These are phyloP conservation scores for Phytomonas francai DNA, from an alignment of 208 protist genomes.

Conservation along the genomic window DNA sequence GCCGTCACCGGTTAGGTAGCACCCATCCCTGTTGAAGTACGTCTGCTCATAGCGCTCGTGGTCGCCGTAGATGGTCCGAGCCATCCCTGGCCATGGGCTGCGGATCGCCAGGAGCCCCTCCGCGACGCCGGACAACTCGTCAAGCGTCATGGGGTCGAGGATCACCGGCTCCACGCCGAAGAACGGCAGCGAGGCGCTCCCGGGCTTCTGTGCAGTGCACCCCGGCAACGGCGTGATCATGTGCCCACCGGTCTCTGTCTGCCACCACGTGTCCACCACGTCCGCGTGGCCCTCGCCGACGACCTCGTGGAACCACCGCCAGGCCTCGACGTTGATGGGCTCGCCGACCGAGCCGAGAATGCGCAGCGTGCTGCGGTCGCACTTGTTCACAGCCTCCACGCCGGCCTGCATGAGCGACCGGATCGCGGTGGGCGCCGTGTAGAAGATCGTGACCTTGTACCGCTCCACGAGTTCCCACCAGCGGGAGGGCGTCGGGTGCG, in stretches of 20 bases:
- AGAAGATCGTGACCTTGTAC: slow-evolving; percentile 94
- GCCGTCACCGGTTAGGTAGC: slow-evolving; percentile 97
- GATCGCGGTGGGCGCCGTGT: slow-evolving; percentile 96
- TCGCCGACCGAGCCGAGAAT: slow-evolving; percentile 96
- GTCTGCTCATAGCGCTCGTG: slow-evolving; percentile 86
- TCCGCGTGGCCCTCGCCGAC: slow-evolving; percentile 88
- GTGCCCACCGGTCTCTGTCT: slow-evolving; percentile 97
- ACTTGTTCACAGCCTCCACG: slow-evolving; percentile 58
- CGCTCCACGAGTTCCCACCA: slow-evolving; percentile 94
- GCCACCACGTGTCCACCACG: slow-evolving; percentile 98
- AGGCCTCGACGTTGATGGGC: slow-evolving; percentile 94
- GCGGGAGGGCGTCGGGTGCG: slow-evolving; percentile 75
- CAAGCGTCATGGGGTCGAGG: slow-evolving; percentile 57
- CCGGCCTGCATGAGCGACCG: slow-evolving; percentile 80
- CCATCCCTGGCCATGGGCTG: slow-evolving; percentile 90
- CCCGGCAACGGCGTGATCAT: slow-evolving; percentile 95
- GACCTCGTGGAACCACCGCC: slow-evolving; percentile 90
- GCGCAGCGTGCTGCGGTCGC: slow-evolving; percentile 71
- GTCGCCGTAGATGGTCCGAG: slow-evolving; percentile 87
- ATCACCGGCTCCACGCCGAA: slow-evolving; percentile 94
- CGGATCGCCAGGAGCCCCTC: slow-evolving; percentile 87
- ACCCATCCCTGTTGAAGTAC: slow-evolving; percentile 91
- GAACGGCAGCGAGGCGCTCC: slow-evolving; percentile 93
- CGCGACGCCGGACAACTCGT: slow-evolving; percentile 41
- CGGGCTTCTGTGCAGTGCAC: slow-evolving; percentile 91